A percentile compares a stretch with the other conserved stretches of the same genome.
phyloP scores from a whole-genome alignment of 352 stramenopile genomes.

The Blastocystis sp. region DNA sequence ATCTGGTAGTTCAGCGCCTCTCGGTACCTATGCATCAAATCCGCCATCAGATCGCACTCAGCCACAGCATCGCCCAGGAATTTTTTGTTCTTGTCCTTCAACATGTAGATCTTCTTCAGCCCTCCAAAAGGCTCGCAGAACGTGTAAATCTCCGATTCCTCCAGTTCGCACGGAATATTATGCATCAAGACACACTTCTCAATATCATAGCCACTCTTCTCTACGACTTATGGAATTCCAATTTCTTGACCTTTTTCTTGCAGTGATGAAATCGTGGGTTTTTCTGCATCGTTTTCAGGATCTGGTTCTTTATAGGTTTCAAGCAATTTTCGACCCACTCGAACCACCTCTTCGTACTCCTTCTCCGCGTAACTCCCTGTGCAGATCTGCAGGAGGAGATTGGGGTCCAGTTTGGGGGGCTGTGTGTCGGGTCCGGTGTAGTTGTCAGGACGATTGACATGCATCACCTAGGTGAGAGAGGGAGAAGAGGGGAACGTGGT shows the following conservation, averaged over 20 bases:
- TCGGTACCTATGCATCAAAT: neutral
- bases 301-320: conserved; percentile 25
- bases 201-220: conserved; percentile 31
- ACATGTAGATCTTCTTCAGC: conserved; percentile 35
- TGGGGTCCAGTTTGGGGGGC: conserved; percentile 46
- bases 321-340: conserved; percentile 34
- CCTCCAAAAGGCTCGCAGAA: conserved; percentile 48
- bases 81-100: neutral
- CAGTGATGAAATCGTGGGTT: neutral
- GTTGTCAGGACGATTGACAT: conserved; percentile 48
- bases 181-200: conserved; percentile 58
- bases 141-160: conserved; percentile 24
- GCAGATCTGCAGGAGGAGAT: conserved; percentile 50
- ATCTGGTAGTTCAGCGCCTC: conserved; percentile 37
- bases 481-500: neutral
- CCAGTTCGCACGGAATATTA: conserved; percentile 48
- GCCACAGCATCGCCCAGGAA: conserved; percentile 52
- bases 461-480: neutral
- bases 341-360: conserved; percentile 27
- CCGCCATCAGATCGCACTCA: neutral
- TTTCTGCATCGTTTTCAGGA: neutral
- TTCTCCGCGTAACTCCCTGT: conserved; percentile 51
- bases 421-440: conserved; percentile 56
- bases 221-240: neutral
- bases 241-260: neutral